Base-by-base conservation (phyloP, 2,329 filamentous ascomycete species). In the Didymellaceae sp. region DNA sequence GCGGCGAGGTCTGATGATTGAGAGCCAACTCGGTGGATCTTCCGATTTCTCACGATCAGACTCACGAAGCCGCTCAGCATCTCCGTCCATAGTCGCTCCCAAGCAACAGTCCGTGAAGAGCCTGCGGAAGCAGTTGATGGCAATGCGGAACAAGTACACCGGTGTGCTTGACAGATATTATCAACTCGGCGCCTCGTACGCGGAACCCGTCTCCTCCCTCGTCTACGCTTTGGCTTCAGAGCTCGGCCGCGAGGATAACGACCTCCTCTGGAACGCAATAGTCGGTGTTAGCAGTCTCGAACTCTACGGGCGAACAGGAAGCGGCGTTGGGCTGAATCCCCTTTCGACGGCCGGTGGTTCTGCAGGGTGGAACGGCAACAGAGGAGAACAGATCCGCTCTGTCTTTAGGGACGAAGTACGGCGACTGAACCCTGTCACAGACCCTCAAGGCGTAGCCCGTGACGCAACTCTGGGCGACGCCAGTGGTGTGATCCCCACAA, bases 261-360 rank as follows among this genome's bases (percentile, higher is more conserved):
- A 99, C 65, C 80, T 97, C 17, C 80, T 99, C 11, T 99, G 94
- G 94, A 82, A 96, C 51, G 86, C 91, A 5, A 96, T 97, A 65
- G 90, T 99, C 20, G 94, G 94, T 5, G 90, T 96, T 26, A 91
- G 89, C n/a, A 96, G 91, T 13, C 87, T 96, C 74, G 92, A 97
- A 70, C 82, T 97, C 1, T 96, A 94, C 59, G 92, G 92, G 13
- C 86, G 90, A 47, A 93, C 90, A 16, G 90, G 89, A 34, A 87
- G 89, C 10, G 91, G 91, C 18, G 81, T 94, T 22, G 87, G 89
- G 71, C 55, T 86, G 75, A 58, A 86, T 82, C 69, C 80, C 74
- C 53, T 85, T 68, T 66, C 79, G 72, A 41, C 77, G 28, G 77
- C 76, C 22, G 78, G 82, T 71, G 61, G 84, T 2, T 80, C 78